Base-by-base conservation (phyloP, 208 protist species). In the Leishmania tarentolae region DNA sequence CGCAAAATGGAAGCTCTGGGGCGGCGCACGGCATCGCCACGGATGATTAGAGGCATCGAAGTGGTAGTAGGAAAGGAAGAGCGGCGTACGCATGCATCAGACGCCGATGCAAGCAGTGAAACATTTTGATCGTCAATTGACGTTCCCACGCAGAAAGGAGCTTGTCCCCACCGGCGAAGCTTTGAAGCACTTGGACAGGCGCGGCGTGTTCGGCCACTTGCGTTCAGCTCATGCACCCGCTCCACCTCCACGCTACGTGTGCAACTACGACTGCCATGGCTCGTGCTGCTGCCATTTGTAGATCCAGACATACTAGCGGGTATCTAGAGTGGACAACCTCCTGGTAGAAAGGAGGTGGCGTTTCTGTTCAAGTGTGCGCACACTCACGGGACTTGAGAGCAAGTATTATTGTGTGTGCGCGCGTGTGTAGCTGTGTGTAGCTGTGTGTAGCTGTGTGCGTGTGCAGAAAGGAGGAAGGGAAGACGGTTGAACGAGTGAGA, bases 171-270 rank as follows among this genome's bases (percentile, higher is more conserved):
- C 17, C 47, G 47, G 5, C 80, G 74, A 50, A 46, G 74, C 61
- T 75, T 73, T 13, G 66, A 66, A 19, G 75, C 80, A 35, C 80
- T 83, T 5, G 80, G 74, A 47, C 65, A 83, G 4, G 75, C 65
- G 28, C 75, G 80, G 50, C 75, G 80, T 42, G 15, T 83, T 11
- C 70, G 28, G 15, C 24, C 31, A 46, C 40, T 46, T n/a, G 37
- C 65, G 8, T 66, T 42, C 37, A 70, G 5, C 31, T 42, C 40
- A 8, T 6, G 65, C 40, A 46, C 0, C 6, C 7, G 37, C 17
- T 24, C 65, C 40, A 28, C n/a, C 37, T 46, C 40, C 19, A 2
- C 65, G 21, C 65, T 70, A n/a, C 37, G 65, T 37, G 21, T n/a
- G 9, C 15, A 7, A 21, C 40, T 5, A n/a, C 65, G 24, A 11